These are phyloP conservation scores for Elaeis guineensis DNA, from an alignment of 176 grass and related monocot species.

Conservation along the genomic window DNA sequence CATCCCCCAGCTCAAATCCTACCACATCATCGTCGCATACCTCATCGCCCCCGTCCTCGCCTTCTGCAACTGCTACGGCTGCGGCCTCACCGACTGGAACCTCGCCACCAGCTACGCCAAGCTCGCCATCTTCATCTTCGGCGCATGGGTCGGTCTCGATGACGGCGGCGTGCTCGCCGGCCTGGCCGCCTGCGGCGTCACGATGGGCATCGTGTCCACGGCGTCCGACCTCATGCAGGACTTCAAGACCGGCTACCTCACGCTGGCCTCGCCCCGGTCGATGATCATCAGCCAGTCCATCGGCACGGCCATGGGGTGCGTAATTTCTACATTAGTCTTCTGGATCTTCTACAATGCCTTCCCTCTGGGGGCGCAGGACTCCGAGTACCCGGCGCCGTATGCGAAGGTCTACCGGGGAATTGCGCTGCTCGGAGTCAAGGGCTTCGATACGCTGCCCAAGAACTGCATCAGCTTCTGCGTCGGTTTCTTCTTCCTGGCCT, in stretches of 20 bases:
- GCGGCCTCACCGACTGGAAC: slow-evolving; percentile 49
- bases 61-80: slow-evolving; percentile 41
- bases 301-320: slow-evolving; percentile 38
- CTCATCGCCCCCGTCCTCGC: not conserved
- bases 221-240: slow-evolving; percentile 65
- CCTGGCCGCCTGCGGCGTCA: slow-evolving; percentile 42
- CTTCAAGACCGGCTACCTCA: slow-evolving; percentile 52
- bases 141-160: slow-evolving; percentile 12
- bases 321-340: slow-evolving; percentile 48
- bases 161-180: slow-evolving; percentile 45
- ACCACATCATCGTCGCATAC: slow-evolving; percentile 27
- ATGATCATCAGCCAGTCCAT: slow-evolving; percentile 52
- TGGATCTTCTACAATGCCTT: slow-evolving; percentile 67
- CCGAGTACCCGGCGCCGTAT: slow-evolving; percentile 37
- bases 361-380: slow-evolving; percentile 11
- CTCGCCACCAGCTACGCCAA: slow-evolving; percentile 48
- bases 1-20: slow-evolving; percentile 34
- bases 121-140: slow-evolving; percentile 29
- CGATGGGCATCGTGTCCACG: slow-evolving; percentile 63
- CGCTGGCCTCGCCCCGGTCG: slow-evolving; percentile 37
- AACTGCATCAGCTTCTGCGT: slow-evolving; percentile 52
- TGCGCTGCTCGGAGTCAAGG: slow-evolving; percentile 36
- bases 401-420: slow-evolving; percentile 56
- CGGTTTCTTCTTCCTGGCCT: slow-evolving; percentile 45
- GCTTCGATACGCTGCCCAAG: slow-evolving; percentile 31